Evolutionary conservation across 306 rosid genomes (phyloP).

Genomic region (Acacia confusa): DNA sequence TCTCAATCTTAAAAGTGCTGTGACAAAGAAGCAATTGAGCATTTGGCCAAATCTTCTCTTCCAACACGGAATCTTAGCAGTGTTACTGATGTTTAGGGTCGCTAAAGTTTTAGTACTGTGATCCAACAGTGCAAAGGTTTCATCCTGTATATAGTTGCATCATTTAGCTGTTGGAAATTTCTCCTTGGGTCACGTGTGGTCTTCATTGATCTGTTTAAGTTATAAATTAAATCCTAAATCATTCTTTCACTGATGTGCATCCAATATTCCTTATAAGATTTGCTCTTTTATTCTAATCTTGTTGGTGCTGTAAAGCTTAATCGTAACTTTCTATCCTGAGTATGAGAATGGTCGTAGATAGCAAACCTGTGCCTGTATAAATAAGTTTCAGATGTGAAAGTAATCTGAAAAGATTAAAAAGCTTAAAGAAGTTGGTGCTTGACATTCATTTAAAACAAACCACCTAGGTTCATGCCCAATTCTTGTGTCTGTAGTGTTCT

Average conservation of each 20-base stretch:
- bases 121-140: background rate
- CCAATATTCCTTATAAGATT: background rate
- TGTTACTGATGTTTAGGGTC: background rate
- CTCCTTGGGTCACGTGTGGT: slow-evolving; percentile 16
- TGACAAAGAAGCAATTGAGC: background rate
- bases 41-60: background rate
- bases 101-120: background rate
- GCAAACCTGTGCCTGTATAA: background rate
- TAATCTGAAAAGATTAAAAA: background rate
- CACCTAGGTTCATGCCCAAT: background rate
- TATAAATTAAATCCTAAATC: background rate
- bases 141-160: background rate
- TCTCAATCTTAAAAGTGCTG: background rate
- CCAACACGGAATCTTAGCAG: background rate
- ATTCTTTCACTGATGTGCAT: background rate
- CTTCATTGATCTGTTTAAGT: background rate
- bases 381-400: background rate
- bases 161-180: background rate
- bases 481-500: background rate
- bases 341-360: background rate
- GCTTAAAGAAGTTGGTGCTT: background rate
- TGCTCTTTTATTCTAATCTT: no score
- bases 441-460: background rate
- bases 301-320: slow-evolving; percentile 1
- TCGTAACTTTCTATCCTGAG: background rate